phyloP scores from a whole-genome alignment of 1,284 basidiomycete genomes.

The Leccinum griseonigrum region DNA sequence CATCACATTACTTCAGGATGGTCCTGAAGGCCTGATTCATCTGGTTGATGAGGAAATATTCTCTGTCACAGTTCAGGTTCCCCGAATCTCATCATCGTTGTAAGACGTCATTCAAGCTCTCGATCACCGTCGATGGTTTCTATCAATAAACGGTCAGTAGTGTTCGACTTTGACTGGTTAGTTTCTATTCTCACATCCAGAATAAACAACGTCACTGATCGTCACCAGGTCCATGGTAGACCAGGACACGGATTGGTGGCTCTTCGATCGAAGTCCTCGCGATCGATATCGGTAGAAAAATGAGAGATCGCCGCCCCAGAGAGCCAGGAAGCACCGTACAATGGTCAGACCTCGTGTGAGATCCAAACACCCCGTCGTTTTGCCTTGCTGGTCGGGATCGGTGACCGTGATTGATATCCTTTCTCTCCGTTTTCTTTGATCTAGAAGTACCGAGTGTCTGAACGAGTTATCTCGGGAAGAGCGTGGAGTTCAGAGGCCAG shows the following conservation, averaged over 20 bases:
- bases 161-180: constrained; percentile 98
- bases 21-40: not conserved
- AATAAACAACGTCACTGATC: not conserved
- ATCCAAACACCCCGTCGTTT: constrained; percentile 3
- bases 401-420: not conserved
- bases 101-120: not conserved
- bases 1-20: not conserved
- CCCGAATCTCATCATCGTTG: not conserved
- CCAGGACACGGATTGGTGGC: constrained; percentile 96
- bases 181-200: constrained; percentile 20
- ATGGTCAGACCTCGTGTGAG: constrained; percentile 95
- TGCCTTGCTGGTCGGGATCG: not conserved
- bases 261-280: constrained; percentile 93
- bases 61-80: not conserved
- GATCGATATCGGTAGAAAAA: constrained; percentile 79
- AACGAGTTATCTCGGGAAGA: constrained; percentile 57
- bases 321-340: constrained; percentile 40
- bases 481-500: constrained; percentile 64
- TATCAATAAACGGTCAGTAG: constrained; percentile 73
- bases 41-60: not conserved
- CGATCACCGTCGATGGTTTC: constrained; percentile 34
- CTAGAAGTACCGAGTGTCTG: constrained; percentile 68
- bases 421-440: not conserved
- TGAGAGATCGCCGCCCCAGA: constrained; percentile 69
- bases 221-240: constrained; percentile 77